Conservation (phyloP, 2,329 filamentous ascomycete species). For the Xylariaceae sp. region DNA sequence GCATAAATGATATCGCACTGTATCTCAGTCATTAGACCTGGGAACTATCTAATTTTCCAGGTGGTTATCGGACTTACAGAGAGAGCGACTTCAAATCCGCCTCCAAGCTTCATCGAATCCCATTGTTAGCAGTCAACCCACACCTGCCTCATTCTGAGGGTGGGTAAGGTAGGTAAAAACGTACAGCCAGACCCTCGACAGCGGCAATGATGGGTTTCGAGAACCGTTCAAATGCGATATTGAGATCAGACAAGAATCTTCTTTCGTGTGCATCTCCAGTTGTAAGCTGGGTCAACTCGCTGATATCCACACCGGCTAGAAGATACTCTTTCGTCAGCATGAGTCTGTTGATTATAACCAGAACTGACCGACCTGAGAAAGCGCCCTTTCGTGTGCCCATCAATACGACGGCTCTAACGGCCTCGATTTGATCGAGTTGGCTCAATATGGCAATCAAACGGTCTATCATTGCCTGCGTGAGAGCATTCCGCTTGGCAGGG, state of each 20-base stretch:
- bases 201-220: slow-evolving; percentile 46
- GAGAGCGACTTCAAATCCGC: slow-evolving; percentile 47
- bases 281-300: slow-evolving; percentile 31
- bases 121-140: background rate
- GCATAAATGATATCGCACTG: slow-evolving; percentile 58
- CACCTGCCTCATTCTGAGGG: background rate
- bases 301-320: slow-evolving; percentile 34
- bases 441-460: slow-evolving; percentile 34
- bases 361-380: slow-evolving; percentile 34
- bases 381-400: slow-evolving; percentile 33
- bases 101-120: slow-evolving; percentile 37
- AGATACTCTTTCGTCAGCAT: slow-evolving; percentile 1
- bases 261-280: slow-evolving; percentile 27
- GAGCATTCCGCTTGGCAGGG: slow-evolving; percentile 53
- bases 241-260: slow-evolving; percentile 39
- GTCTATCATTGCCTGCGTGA: slow-evolving; percentile 47
- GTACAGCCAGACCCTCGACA: slow-evolving; percentile 46
- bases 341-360: background rate
- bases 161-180: slow-evolving; percentile 20
- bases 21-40: background rate
- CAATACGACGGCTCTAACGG: slow-evolving; percentile 35
- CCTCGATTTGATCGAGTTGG: slow-evolving; percentile 25
- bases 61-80: slow-evolving; percentile 32
- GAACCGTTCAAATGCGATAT: slow-evolving; percentile 33
- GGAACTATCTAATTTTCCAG: background rate